These are phyloP conservation scores for Nitzschia sp. DNA, from an alignment of 108 stramenopile species.

Conservation along the genomic window DNA sequence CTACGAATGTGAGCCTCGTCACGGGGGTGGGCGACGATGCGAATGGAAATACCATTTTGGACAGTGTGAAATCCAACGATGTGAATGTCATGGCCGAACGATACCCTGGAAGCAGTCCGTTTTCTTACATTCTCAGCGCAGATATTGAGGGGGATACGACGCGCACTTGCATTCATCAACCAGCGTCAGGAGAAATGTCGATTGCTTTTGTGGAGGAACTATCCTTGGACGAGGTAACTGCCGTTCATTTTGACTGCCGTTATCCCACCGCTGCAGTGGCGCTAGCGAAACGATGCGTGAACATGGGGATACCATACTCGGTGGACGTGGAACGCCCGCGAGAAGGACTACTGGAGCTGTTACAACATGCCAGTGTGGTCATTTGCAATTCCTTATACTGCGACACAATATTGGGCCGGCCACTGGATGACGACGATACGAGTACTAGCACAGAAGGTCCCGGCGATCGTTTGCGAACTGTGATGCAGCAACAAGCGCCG, in stretches of 20 bases:
- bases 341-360: conserved; percentile 21
- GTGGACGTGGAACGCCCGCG: conserved; percentile 35
- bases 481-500: conserved; percentile 17
- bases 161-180: conserved; percentile 33
- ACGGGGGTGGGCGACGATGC: conserved; percentile 29
- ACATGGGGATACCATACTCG: conserved; percentile 27
- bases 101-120: conserved; percentile 18
- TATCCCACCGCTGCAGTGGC: conserved; percentile 21
- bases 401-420: not conserved
- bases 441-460: not conserved
- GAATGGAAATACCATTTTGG: conserved; percentile 18
- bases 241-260: conserved; percentile 32
- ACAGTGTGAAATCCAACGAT: not conserved
- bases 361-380: conserved; percentile 14
- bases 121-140: conserved; percentile 20
- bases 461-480: not conserved
- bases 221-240: not conserved
- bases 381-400: conserved; percentile 35
- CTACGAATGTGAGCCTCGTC: not conserved
- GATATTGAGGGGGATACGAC: conserved; percentile 2
- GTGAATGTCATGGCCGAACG: conserved; percentile 13
- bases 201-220: conserved; percentile 15
- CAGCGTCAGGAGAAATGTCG: conserved; percentile 16
- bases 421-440: not conserved
- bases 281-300: conserved; percentile 14